phyloP scores from a whole-genome alignment of 805 yeast species.

The Metschnikowia similis region DNA sequence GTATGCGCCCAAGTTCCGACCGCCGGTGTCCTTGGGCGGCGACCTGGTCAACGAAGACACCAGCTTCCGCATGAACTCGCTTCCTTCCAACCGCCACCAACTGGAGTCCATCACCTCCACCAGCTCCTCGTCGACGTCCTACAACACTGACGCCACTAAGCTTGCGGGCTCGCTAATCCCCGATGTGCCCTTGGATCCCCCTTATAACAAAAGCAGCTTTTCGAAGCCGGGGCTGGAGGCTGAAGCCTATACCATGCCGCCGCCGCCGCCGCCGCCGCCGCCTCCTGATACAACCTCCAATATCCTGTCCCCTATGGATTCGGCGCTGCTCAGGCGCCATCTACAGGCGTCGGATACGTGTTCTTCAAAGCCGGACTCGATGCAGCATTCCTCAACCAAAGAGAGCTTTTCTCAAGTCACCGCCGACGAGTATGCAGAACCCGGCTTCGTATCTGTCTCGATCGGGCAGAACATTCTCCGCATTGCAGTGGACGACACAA shows the following conservation, averaged over 20 bases:
- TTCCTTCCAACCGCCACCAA: background rate
- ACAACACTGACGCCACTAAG: background rate
- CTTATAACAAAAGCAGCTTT: background rate
- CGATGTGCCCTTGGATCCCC: background rate
- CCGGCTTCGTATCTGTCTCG: conserved; percentile 24
- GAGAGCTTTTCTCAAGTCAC: background rate
- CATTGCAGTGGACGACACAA: conserved; percentile 30
- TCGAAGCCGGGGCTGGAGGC: background rate
- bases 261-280: background rate
- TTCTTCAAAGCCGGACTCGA: conserved; percentile 1
- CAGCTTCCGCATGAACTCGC: background rate
- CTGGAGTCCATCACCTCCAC: conserved; percentile 1
- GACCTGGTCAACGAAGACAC: background rate
- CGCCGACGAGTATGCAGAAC: background rate
- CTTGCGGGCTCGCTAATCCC: background rate
- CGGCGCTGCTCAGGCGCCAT: background rate
- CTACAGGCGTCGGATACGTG: background rate
- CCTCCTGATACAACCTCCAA: conserved; percentile 1
- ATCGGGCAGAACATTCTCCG: conserved; percentile 33
- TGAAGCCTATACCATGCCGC: background rate
- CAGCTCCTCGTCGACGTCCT: background rate
- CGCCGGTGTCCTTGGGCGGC: background rate
- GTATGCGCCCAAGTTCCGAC: background rate
- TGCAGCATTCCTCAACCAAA: conserved; percentile 3
- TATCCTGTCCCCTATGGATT: background rate